Conservation (phyloP, 1,139 yeast genomes). For the Kazachstania sp. region DNA sequence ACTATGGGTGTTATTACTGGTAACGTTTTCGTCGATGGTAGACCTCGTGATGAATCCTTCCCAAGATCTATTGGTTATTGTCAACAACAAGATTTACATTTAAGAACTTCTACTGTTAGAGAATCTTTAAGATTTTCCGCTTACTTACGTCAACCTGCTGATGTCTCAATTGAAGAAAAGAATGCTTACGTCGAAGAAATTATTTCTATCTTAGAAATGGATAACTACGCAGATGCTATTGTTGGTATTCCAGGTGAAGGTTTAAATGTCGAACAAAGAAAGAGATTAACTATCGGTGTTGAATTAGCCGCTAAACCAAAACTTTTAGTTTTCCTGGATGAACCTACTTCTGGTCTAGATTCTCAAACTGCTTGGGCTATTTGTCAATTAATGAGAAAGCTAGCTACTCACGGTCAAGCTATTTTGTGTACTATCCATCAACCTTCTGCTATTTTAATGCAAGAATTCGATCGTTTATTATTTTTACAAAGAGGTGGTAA, state of each 20-base stretch:
- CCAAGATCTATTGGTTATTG: slow-evolving; percentile 79
- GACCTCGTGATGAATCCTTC: slow-evolving; percentile 59
- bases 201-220: slow-evolving; percentile 63
- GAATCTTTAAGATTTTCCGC: slow-evolving; percentile 72
- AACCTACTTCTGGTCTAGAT: slow-evolving; percentile 89
- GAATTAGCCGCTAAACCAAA: slow-evolving; percentile 86
- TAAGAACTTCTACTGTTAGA: slow-evolving; percentile 67
- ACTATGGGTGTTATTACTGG: slow-evolving; percentile 76
- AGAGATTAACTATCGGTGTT: slow-evolving; percentile 77
- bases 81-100: slow-evolving; percentile 74
- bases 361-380: slow-evolving; percentile 90
- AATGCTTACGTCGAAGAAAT: slow-evolving; percentile 64
- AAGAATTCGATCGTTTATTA: slow-evolving; percentile 67
- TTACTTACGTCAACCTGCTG: slow-evolving; percentile 57
- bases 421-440: slow-evolving; percentile 78
- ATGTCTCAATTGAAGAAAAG: slow-evolving; percentile 50
- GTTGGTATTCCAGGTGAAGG: slow-evolving; percentile 80
- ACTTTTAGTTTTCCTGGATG: slow-evolving; percentile 72
- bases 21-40: slow-evolving; percentile 65
- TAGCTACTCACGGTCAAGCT: slow-evolving; percentile 75
- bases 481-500: slow-evolving; percentile 68
- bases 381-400: slow-evolving; percentile 63
- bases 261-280: slow-evolving; percentile 77
- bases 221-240: slow-evolving; percentile 65
- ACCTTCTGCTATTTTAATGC: slow-evolving; percentile 69